Evolutionary conservation across 768 basidiomycete species (phyloP), one percentile per base, ranked within the genome.

Genomic region (Pleurotus sapidus): DNA sequence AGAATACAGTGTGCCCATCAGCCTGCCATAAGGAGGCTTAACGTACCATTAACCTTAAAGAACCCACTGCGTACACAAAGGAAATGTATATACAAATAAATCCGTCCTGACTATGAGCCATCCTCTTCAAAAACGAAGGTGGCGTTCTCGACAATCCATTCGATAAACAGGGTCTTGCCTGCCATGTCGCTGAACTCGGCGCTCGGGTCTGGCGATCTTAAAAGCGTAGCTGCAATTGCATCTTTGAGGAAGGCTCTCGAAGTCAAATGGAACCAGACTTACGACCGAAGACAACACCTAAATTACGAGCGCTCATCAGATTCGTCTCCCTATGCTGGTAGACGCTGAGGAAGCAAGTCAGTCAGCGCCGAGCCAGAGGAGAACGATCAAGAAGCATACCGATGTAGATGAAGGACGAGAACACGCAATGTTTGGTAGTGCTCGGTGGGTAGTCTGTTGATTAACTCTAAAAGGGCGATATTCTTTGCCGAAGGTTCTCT

Each of bases 241-340:
- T 47, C 23, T 46, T 59, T 62, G 39, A 34, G 64, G 55, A 47
- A 51, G 39, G 5, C 18, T 14, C 17, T 43, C 9, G 0, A 5
- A 14, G 14, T 25, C 18, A 47, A 43, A 5, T 18, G 23, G 46
- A 59, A 27, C 34, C 38, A 24, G 12, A 86, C 96, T 74, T 70
- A 98, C 96, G 97, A 64, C 97, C 97, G 72, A 98, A 98, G 42
- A 99, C 95, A 27, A 98, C 95, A 5, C 97, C 97, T 18, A 99
- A 75, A 66, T 98, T 99, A 61, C 95, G 83, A 2, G 93, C 89
- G 49, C 86, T 93, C 97, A 99, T 99, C 53, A 94, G 78, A 72
- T 99, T 99, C 48, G 74, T 77, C 42, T 88, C 84, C 55, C 82
- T 82, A 34, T 78, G 79, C 57, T 85, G 77, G 63, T 84, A 84